Evolutionary conservation across 345 rosid genomes (phyloP), one percentile per base, ranked within the genome.

Genomic region (Angophora floribunda): DNA sequence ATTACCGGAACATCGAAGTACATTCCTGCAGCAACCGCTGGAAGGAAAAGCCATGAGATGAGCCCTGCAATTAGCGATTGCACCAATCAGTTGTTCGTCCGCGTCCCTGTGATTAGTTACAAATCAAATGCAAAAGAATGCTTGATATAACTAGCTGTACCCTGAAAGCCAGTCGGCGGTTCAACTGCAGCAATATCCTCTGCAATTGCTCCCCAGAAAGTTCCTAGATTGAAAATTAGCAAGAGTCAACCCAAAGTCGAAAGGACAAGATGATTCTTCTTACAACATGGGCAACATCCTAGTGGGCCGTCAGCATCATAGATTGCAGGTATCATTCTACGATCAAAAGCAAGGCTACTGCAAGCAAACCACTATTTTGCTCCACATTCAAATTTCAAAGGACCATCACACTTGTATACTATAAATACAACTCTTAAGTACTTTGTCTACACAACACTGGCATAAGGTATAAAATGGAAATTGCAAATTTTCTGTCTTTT

Each of bases 41-140:
- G 99, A 89, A 96, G 99, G 93, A 97, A 97, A 28, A 94, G 91
- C 98, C 98, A 97, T 11, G 98, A 94, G 41, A 97, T 93, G 41
- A 95, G 28, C 85, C 99, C 96, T 95, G 94, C 84, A 51, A 86
- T 41, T 32, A 26, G 65, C 24, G 51, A 82, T 30, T 12, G 24
- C 49, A 51, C 85, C 44, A 86, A 52, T 75, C 2, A 75, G 28
- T 19, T 41, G 65, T 85, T 57, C 24, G 7, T 51, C 45, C 30
- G 1, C 4, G 4, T 49, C 55, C 41, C 55, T 85, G 13, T 50
- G 11, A 51, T 28, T 36, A 10, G 16, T 61, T 19, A 26, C 6
- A 32, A n/a, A 19, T 51, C 47, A 52, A 30, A 36, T 87, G 84
- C 55, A 11, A 44, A 59, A n/a, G 36, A 79, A 63, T 15, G 11